phyloP scores from a whole-genome alignment of 1,139 yeast genomes.

The Scheffersomyces cryptocercus region DNA sequence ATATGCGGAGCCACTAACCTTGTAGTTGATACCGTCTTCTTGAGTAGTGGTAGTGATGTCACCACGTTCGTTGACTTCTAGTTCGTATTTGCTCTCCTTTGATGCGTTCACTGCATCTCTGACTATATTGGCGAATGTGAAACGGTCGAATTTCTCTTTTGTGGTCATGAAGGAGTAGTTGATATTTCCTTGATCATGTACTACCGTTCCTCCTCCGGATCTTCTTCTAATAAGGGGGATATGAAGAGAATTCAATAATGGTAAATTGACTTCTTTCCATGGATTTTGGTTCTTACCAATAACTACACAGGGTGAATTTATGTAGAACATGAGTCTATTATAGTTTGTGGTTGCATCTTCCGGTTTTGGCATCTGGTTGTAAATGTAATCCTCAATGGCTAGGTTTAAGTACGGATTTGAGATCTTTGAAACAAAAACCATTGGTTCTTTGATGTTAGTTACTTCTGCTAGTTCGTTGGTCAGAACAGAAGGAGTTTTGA shows the following conservation, averaged over 20 bases:
- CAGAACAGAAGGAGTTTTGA: background rate
- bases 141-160: conserved; percentile 65
- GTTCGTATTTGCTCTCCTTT: conserved; percentile 22
- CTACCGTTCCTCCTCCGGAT: conserved; percentile 97
- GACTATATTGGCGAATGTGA: conserved; percentile 57
- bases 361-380: conserved; percentile 58
- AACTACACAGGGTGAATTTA: conserved; percentile 83
- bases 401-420: conserved; percentile 73
- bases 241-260: conserved; percentile 49
- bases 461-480: conserved; percentile 11
- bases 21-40: conserved; percentile 36
- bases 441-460: conserved; percentile 23
- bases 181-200: conserved; percentile 89
- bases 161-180: conserved; percentile 83
- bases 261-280: conserved; percentile 80
- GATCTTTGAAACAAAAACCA: conserved; percentile 46
- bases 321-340: conserved; percentile 68
- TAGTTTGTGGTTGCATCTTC: conserved; percentile 19
- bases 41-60: conserved; percentile 59
- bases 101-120: conserved; percentile 48
- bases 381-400: conserved; percentile 80
- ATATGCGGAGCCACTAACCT: conserved; percentile 89
- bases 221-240: conserved; percentile 77
- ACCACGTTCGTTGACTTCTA: conserved; percentile 67
- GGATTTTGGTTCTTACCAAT: conserved; percentile 97